phyloP scores from a whole-genome alignment of 208 protist genomes.

The Porcisia deanei region DNA sequence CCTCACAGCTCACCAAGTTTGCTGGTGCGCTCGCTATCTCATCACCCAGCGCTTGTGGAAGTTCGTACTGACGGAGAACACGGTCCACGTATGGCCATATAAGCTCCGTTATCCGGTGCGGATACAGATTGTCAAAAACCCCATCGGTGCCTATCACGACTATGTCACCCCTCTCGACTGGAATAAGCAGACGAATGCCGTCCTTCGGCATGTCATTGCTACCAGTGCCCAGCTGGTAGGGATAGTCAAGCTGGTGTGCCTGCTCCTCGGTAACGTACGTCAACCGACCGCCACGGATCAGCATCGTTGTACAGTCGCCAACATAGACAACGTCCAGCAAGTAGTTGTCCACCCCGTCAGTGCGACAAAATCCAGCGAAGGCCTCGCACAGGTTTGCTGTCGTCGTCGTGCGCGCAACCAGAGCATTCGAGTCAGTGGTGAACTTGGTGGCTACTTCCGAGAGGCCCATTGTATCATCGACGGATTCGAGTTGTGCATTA shows the following conservation, averaged over 20 bases:
- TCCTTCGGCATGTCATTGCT: constrained; percentile 57
- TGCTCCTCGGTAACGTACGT: constrained; percentile 57
- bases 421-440: background rate
- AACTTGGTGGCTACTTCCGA: background rate
- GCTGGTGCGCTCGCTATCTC: constrained; percentile 2
- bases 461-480: background rate
- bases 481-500: background rate
- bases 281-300: constrained; percentile 53
- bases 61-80: constrained; percentile 37
- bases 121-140: constrained; percentile 78
- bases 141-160: constrained; percentile 74
- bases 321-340: constrained; percentile 62
- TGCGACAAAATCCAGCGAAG: constrained; percentile 6
- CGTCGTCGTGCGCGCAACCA: background rate
- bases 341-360: constrained; percentile 30
- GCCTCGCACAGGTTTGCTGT: constrained; percentile 16
- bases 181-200: constrained; percentile 40
- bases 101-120: constrained; percentile 32
- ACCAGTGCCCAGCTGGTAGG: constrained; percentile 66
- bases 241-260: constrained; percentile 65
- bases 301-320: constrained; percentile 62
- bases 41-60: constrained; percentile 2
- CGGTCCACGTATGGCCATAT: constrained; percentile 42
- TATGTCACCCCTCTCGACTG: constrained; percentile 55
- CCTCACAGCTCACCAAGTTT: background rate